Base-by-base conservation (phyloP, 106 monocot genomes). In the Dendrobium chrysotoxum region DNA sequence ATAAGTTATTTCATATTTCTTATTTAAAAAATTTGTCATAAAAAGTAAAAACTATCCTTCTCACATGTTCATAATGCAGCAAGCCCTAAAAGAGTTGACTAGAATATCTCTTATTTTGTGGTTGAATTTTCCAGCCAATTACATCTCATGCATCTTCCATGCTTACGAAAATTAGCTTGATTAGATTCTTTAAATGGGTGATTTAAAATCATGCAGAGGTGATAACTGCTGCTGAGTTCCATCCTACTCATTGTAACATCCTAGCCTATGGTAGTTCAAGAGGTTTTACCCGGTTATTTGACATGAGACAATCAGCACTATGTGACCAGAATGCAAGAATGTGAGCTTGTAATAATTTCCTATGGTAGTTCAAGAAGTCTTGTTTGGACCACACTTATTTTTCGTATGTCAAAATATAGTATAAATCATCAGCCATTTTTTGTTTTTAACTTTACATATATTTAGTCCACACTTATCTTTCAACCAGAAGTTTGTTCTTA, bases 221-320 rank as follows among this genome's bases (percentile, higher is more conserved):
- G 65, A 91, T 94, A 72, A 89, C 91, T 53, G 72, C 85, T 17
- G 89, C 89, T 7, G 94, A 94, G 81, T 94, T 94, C 81, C 94
- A 94, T 81, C 94, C 94, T 44, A 47, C 44, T 40, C 84, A 73
- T 61, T 94, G 94, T 80, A 91, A 89, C 78, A 78, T 89, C 26
- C 82, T 94, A 30, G 94, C 91, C 54, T 94, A 86, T 77, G 85
- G 94, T 81, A 91, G 91, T 82, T 94, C 94, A 44, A 89, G 91
- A 83, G 94, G 94, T 53, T 89, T 88, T 76, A 86, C 91, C 39
- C 87, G 94, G 39, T 76, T 94, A 18, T 86, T 91, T 64, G 94
- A 94, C 83, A 86, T 94, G 87, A 80, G 94, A 8, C 82, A 70
- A 53, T 91, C 94, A 20, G 94, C 94, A 44, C 78, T 94, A 79